Evolutionary conservation across 1,139 yeast genomes (phyloP).

Genomic region (Geotrichum aggregatum): DNA sequence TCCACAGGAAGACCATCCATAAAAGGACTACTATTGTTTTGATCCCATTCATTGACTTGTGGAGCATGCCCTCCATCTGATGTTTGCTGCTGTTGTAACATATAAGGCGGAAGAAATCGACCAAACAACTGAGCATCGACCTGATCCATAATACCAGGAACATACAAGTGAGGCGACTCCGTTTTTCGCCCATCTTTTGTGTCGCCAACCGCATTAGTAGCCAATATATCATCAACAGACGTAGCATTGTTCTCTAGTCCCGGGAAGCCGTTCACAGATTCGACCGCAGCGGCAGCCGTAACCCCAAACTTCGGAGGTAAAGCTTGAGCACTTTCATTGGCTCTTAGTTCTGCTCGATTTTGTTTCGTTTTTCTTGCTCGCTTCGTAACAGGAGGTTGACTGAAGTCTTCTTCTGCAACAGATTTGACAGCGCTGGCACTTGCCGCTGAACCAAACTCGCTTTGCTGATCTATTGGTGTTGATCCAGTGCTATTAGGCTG

Average conservation of each 20-base stretch:
- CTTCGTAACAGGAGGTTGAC: background rate
- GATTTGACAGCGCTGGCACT: background rate
- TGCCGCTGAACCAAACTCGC: slow-evolving; percentile 9
- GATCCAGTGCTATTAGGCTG: slow-evolving; percentile 6
- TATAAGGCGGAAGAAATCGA: slow-evolving; percentile 74
- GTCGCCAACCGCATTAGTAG: background rate
- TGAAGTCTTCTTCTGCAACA: background rate
- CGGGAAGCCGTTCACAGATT: slow-evolving; percentile 14
- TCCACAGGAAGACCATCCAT: background rate
- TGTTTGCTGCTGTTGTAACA: slow-evolving; percentile 42
- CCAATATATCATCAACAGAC: background rate
- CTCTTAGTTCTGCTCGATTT: background rate
- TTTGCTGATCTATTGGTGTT: slow-evolving; percentile 8
- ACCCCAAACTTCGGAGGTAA: background rate
- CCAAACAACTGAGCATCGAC: slow-evolving; percentile 83
- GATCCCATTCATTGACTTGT: background rate
- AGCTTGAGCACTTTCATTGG: background rate
- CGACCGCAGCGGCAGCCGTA: slow-evolving; percentile 13
- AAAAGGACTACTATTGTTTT: background rate
- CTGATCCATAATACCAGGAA: slow-evolving; percentile 80
- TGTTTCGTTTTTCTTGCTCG: background rate
- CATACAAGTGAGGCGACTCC: slow-evolving; percentile 39
- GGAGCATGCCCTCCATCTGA: background rate
- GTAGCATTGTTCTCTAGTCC: background rate
- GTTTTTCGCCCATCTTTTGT: slow-evolving; percentile 8